Percentiles rank a stretch among this genome's conserved stretches.
Evolutionary conservation across 83 land plant species (phyloP).

Genomic region (Thuja plicata): DNA sequence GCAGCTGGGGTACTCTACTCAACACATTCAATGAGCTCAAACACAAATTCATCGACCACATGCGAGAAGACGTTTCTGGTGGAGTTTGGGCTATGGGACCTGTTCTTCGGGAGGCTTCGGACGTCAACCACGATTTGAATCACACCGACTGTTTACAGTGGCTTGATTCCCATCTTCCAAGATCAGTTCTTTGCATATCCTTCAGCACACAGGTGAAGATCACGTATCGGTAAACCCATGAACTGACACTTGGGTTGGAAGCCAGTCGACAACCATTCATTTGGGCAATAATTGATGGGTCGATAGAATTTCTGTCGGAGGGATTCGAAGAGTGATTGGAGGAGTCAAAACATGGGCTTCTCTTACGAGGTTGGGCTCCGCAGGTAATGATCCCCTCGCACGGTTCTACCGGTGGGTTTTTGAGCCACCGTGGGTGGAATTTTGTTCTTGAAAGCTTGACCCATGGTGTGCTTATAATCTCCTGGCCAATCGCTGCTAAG

Average conservation of each 20-base stretch:
- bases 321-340: slow-evolving; percentile 32
- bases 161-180: slow-evolving; percentile 19
- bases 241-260: slow-evolving; percentile 50
- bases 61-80: background rate
- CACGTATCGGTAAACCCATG: slow-evolving; percentile 32
- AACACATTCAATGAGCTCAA: background rate
- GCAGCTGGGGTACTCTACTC: background rate
- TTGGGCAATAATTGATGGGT: slow-evolving; percentile 39
- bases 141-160: background rate
- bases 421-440: slow-evolving; percentile 42
- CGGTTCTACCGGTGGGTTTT: slow-evolving; percentile 16
- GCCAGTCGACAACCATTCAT: slow-evolving; percentile 30
- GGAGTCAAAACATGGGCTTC: slow-evolving; percentile 11
- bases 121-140: background rate
- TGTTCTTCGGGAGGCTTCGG: background rate
- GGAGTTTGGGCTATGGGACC: background rate
- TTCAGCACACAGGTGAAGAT: slow-evolving; percentile 53
- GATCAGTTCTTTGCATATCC: slow-evolving; percentile 41
- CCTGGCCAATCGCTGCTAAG: slow-evolving; percentile 30
- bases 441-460: slow-evolving; percentile 34
- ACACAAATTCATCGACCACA: background rate
- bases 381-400: slow-evolving; percentile 28
- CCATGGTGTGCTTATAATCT: slow-evolving; percentile 23
- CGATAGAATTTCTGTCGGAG: slow-evolving; percentile 39
- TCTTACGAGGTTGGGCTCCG: slow-evolving; percentile 28